phyloP scores from a whole-genome alignment of 75 land plant genomes.

The Isoetes taiwanensis region DNA sequence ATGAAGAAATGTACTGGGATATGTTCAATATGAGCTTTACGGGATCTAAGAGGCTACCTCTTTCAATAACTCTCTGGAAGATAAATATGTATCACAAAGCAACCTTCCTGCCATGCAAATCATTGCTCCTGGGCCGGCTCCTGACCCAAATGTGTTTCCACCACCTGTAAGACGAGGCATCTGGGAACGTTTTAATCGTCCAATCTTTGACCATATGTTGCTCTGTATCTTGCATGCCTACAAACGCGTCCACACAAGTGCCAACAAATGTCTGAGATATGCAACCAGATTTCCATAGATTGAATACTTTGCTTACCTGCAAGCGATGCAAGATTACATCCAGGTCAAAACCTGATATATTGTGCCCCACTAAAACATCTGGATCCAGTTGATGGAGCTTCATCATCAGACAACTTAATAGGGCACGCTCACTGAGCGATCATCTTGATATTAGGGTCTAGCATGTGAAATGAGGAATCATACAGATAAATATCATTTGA shows the following conservation, averaged over 20 bases:
- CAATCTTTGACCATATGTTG: conserved; percentile 88
- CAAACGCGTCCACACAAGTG: too few species aligned
- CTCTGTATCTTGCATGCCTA: conserved; percentile 84
- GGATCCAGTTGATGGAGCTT: conserved; percentile 81
- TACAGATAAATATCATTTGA: neutral
- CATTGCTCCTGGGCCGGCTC: conserved; percentile 87
- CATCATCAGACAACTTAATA: conserved; percentile 68
- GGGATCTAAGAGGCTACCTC: conserved; percentile 41
- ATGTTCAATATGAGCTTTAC: neutral
- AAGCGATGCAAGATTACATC: conserved; percentile 89
- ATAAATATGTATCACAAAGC: conserved; percentile 89
- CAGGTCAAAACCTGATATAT: conserved; percentile 96
- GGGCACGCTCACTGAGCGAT: conserved; percentile 69
- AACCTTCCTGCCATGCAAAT: conserved; percentile 90
- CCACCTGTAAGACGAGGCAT: conserved; percentile 89
- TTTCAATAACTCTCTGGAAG: conserved; percentile 77
- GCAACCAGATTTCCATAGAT: too few species aligned
- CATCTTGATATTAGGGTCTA: conserved; percentile 1
- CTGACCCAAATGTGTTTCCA: conserved; percentile 59
- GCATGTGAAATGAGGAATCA: neutral
- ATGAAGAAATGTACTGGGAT: neutral
- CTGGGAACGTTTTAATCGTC: conserved; percentile 67
- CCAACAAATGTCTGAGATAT: neutral
- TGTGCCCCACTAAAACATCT: conserved; percentile 96
- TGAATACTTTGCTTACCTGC: conserved; percentile 52